Conservation (phyloP, 2,329 filamentous ascomycete species). For the Arthroderma sp. region DNA sequence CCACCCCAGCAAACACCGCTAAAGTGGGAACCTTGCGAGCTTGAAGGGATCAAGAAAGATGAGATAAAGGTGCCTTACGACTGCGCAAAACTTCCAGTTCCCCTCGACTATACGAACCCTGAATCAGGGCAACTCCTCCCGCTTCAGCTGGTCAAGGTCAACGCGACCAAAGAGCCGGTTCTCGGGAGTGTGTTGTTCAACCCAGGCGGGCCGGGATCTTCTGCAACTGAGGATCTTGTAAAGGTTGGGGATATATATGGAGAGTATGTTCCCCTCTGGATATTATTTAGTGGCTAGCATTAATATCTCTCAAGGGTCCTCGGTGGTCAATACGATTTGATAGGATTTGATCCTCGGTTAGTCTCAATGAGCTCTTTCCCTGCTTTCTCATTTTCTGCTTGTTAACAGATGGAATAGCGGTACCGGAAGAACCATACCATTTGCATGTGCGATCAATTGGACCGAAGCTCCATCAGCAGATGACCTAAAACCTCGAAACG, state of each 20-base stretch:
- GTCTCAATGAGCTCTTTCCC: neutral
- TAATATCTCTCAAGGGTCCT: neutral
- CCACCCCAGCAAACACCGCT: neutral
- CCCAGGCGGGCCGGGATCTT: slow-evolving; percentile 16
- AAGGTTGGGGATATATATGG: neutral
- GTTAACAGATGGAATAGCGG: neutral
- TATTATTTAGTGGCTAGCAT: neutral
- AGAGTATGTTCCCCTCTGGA: neutral
- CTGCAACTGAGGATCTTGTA: slow-evolving; percentile 10
- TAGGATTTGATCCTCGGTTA: slow-evolving; percentile 10
- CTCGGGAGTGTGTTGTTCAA: slow-evolving; percentile 20
- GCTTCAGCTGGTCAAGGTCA: slow-evolving; percentile 16
- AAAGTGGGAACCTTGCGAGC: neutral
- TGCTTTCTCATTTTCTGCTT: neutral
- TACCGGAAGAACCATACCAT: slow-evolving; percentile 2
- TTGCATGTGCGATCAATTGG: neutral
- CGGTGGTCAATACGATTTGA: slow-evolving; percentile 7
- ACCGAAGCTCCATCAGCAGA: neutral
- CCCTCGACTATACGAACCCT: slow-evolving; percentile 19
- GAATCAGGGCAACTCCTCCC: slow-evolving; percentile 12
- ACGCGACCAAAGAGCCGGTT: slow-evolving; percentile 16
- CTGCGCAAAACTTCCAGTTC: slow-evolving; percentile 24
- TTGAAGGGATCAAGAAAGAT: neutral
- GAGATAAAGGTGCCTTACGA: neutral
- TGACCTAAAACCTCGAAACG: neutral